Conservation (phyloP, 2,329 filamentous ascomycete species). For the Aspergillus spinulosporus region DNA sequence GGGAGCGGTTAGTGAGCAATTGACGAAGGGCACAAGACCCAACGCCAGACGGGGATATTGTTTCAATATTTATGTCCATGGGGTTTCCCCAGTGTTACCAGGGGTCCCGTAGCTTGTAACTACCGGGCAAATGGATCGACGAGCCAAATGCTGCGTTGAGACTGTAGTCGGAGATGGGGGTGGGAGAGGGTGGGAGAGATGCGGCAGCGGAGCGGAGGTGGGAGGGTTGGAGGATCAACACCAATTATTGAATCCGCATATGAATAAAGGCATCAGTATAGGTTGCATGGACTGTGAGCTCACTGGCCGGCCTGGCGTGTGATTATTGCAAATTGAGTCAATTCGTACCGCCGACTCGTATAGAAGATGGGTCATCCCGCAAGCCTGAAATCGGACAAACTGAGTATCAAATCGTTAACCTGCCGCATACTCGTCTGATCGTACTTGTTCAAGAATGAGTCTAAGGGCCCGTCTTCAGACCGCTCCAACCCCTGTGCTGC, state of each 20-base stretch:
- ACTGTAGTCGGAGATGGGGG: conserved; percentile 10
- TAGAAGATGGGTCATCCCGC: not conserved
- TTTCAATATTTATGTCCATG: not conserved
- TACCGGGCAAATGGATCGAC: too few relatives aligned
- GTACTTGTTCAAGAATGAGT: conserved; percentile 38
- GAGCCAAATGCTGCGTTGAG: too few relatives aligned
- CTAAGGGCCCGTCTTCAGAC: conserved; percentile 12
- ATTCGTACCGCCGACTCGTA: not conserved
- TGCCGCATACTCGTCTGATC: conserved; percentile 46
- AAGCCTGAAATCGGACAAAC: conserved; percentile 31
- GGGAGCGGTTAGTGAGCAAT: too few relatives aligned
- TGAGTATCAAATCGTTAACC: conserved; percentile 39
- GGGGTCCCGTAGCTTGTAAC: too few relatives aligned
- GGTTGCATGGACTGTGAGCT: too few relatives aligned
- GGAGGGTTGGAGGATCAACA: not conserved
- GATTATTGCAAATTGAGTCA: too few relatives aligned
- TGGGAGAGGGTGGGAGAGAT: conserved; percentile 1
- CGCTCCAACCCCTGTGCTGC: conserved; percentile 12
- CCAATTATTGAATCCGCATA: too few relatives aligned
- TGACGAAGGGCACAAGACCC: too few relatives aligned
- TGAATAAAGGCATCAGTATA: too few relatives aligned
- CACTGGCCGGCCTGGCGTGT: too few relatives aligned
- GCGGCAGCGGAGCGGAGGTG: not conserved
- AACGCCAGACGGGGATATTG: not conserved
- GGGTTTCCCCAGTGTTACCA: too few relatives aligned